A percentile compares a stretch with the other conserved stretches of the same genome.
phyloP scores from a whole-genome alignment of 139 green algal genomes.

The Chlorella sp. region DNA sequence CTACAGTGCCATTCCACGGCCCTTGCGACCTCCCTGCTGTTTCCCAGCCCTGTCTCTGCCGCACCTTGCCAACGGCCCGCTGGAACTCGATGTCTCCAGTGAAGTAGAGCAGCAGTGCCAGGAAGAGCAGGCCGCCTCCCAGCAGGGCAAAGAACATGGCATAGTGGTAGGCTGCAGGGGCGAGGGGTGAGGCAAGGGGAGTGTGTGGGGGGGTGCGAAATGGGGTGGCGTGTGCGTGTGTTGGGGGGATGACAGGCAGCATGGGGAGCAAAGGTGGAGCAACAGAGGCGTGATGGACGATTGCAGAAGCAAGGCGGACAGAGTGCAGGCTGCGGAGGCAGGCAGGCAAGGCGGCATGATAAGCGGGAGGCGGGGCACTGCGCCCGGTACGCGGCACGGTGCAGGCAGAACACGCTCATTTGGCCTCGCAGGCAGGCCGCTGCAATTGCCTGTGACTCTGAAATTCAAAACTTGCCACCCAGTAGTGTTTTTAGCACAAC shows the following conservation, averaged over 20 bases:
- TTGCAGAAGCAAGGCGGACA: no score
- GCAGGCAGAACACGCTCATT: no score
- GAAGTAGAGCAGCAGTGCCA: slow-evolving; percentile 67
- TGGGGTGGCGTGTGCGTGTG: background rate
- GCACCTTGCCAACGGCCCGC: slow-evolving; percentile 42
- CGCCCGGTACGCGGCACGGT: no score
- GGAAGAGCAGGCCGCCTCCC: slow-evolving; percentile 56
- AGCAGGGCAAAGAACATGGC: slow-evolving; percentile 58
- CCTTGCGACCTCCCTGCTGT: no score
- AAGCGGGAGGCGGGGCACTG: no score
- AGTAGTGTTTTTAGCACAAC: background rate
- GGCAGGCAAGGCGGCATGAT: no score
- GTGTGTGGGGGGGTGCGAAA: background rate
- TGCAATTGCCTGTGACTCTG: no score
- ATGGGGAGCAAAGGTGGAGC: no score
- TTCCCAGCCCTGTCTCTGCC: background rate
- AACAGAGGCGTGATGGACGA: no score
- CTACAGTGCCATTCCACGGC: no score
- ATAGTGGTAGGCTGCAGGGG: slow-evolving; percentile 44
- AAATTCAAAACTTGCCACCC: background rate
- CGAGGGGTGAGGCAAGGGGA: background rate
- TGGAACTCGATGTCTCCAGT: slow-evolving; percentile 67
- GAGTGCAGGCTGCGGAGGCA: no score
- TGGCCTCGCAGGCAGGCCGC: no score
- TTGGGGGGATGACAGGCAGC: background rate